Percentiles rank a stretch among this genome's conserved stretches.
Evolutionary conservation across 768 basidiomycete species (phyloP).

Genomic region (Termitomyces sp.): DNA sequence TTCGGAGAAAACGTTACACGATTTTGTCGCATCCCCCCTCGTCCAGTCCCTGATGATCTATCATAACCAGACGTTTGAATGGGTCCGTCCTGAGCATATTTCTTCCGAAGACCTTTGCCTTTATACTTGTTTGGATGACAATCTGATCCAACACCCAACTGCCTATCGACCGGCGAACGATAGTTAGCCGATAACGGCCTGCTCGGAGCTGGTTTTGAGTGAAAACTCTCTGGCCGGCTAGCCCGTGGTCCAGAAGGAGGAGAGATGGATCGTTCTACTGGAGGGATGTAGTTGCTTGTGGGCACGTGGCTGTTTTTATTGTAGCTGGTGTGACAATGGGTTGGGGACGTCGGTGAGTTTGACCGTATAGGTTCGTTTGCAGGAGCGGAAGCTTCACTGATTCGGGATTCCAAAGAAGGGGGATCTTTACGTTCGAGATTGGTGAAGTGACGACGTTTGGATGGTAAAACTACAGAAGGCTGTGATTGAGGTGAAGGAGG

Average conservation of each 20-base stretch:
- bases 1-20: not conserved
- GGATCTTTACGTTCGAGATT: not conserved
- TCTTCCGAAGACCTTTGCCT: not conserved
- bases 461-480: not conserved
- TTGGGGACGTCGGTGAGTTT: not conserved
- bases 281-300: not conserved
- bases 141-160: not conserved
- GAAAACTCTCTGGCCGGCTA: not conserved
- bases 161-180: not conserved
- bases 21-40: not conserved
- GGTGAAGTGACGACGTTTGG: not conserved
- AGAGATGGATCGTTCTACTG: not conserved
- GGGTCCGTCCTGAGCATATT: not conserved
- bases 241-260: constrained; percentile 4
- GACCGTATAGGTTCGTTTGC: not conserved
- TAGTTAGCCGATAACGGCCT: not conserved
- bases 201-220: not conserved
- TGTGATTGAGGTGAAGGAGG: not conserved
- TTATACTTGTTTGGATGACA: not conserved
- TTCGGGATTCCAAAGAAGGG: constrained; percentile 1
- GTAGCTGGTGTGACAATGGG: not conserved
- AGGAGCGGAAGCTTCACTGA: not conserved
- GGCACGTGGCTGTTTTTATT: not conserved
- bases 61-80: not conserved
- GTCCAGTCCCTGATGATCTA: not conserved